These are phyloP conservation scores for Cladosporium velox DNA, from an alignment of 2,329 filamentous ascomycete species.

Conservation along the genomic window DNA sequence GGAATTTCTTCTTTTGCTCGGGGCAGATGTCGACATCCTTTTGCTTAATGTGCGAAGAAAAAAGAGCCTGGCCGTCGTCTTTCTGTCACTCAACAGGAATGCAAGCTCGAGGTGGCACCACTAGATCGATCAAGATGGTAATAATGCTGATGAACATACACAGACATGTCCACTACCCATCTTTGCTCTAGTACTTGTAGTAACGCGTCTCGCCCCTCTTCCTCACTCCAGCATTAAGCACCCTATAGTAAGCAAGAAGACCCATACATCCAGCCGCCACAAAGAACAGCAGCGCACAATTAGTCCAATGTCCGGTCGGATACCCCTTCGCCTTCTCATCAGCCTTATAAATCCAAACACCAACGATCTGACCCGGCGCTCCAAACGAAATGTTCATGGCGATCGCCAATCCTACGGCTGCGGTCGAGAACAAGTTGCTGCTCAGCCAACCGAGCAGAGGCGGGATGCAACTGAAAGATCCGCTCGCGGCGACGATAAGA, in stretches of 20 bases:
- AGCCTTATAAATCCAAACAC: slow-evolving; percentile 73
- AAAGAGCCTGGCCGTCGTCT: not conserved
- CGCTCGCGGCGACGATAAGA: slow-evolving; percentile 66
- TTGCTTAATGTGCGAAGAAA: not conserved
- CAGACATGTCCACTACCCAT: not conserved
- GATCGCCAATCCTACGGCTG: slow-evolving; percentile 67
- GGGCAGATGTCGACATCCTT: not conserved
- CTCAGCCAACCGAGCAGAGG: slow-evolving; percentile 71
- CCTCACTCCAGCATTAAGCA: slow-evolving; percentile 42
- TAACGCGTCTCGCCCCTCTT: slow-evolving; percentile 23
- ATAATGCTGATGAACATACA: not conserved
- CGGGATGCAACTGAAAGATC: slow-evolving; percentile 69
- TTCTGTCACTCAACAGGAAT: not conserved
- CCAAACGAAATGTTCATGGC: slow-evolving; percentile 67
- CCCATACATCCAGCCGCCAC: slow-evolving; percentile 58
- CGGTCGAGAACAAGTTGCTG: slow-evolving; percentile 66
- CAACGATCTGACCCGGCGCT: slow-evolving; percentile 69
- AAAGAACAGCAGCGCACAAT: slow-evolving; percentile 62
- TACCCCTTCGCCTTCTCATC: slow-evolving; percentile 63
- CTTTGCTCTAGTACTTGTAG: slow-evolving; percentile 26
- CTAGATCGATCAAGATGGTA: not conserved
- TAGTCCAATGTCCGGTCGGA: slow-evolving; percentile 70
- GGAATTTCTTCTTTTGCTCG: not conserved
- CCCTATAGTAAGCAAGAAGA: slow-evolving; percentile 59
- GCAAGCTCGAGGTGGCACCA: not conserved